Percentiles rank a stretch among this genome's conserved stretches.
Evolutionary conservation across 1,284 basidiomycete species (phyloP).

Genomic region (Quambalaria eucalypti): DNA sequence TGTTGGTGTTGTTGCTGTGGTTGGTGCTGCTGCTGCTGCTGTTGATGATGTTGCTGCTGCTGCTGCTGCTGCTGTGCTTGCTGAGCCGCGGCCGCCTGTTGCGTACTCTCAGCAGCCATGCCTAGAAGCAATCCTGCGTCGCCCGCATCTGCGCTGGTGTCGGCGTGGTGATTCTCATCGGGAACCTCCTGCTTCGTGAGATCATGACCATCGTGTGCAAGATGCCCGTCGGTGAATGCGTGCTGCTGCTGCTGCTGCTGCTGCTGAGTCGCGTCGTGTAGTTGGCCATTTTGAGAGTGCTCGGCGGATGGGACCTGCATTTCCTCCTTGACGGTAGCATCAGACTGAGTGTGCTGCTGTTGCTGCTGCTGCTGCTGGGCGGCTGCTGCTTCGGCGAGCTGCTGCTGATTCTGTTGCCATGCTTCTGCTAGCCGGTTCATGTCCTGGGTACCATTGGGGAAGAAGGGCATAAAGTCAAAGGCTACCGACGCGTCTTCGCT

Average conservation of each 20-base stretch:
- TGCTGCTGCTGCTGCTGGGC: not conserved
- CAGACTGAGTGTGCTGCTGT: not conserved
- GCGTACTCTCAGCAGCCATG: not conserved
- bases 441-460: constrained; percentile 1
- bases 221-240: not conserved
- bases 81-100: not conserved
- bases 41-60: too few relatives aligned
- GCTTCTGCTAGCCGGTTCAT: not conserved
- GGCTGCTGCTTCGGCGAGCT: not conserved
- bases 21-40: not conserved
- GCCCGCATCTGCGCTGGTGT: not conserved
- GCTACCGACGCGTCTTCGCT: not conserved
- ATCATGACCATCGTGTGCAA: not conserved
- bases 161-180: too few relatives aligned
- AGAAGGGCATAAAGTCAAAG: constrained; percentile 1
- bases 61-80: too few relatives aligned
- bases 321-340: too few relatives aligned
- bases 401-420: not conserved
- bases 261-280: not conserved
- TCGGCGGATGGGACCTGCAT: too few relatives aligned
- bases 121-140: not conserved
- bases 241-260: not conserved
- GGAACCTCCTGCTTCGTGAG: not conserved
- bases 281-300: not conserved
- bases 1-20: too few relatives aligned